These are phyloP conservation scores for Apostasia shenzhenica DNA, from an alignment of 106 monocot genomes.

Conservation along the genomic window DNA sequence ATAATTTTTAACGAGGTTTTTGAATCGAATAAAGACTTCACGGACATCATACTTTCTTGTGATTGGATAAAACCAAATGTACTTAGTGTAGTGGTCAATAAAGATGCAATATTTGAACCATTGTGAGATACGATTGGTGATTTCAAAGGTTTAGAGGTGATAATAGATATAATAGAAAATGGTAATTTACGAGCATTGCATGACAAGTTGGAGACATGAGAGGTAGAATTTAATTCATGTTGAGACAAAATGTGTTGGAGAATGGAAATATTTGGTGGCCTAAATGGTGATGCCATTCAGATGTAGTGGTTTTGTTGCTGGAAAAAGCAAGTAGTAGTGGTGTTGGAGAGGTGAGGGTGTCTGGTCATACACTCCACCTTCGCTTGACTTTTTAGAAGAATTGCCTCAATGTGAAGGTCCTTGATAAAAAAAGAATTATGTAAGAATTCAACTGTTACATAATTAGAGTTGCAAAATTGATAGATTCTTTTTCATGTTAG, in stretches of 20 bases:
- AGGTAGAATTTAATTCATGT: neutral
- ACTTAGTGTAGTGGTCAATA: no score
- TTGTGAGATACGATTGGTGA: no score
- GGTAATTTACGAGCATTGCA: neutral
- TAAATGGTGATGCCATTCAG: neutral
- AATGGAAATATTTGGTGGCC: neutral
- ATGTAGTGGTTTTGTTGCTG: neutral
- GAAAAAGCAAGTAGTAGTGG: neutral
- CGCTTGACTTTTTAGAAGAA: neutral
- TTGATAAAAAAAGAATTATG: conserved; percentile 5
- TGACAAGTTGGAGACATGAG: neutral
- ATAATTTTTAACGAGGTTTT: no score
- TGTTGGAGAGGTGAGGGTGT: neutral
- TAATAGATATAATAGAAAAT: no score
- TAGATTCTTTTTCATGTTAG: conserved; percentile 10
- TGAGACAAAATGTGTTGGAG: neutral
- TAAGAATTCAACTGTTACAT: neutral
- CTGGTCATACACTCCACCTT: neutral
- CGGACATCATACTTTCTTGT: no score
- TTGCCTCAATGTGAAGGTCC: neutral
- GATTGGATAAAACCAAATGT: no score
- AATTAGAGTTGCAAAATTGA: conserved; percentile 1
- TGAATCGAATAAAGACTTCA: no score
- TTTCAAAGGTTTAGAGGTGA: no score
- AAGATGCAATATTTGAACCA: no score